phyloP scores from a whole-genome alignment of 441 rosid species.

The Erysimum pusillum region DNA sequence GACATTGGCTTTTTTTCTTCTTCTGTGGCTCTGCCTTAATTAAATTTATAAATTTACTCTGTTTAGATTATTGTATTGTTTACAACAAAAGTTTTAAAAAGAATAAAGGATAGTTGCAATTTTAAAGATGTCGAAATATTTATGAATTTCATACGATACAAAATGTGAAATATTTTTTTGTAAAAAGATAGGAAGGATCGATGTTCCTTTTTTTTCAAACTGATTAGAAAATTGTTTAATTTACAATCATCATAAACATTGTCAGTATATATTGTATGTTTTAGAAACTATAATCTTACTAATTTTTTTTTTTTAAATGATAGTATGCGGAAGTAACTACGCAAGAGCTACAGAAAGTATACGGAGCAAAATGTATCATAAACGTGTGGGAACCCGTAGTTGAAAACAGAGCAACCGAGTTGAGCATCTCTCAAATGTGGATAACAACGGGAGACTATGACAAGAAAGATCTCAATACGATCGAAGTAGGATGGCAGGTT shows the following conservation, averaged over 20 bases:
- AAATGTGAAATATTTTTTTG: not conserved
- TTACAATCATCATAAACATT: not conserved
- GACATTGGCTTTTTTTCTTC: too few relatives aligned
- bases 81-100: not conserved
- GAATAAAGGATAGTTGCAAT: not conserved
- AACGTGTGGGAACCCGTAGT: not conserved
- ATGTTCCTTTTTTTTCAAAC: not conserved
- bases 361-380: not conserved
- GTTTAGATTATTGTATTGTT: not conserved
- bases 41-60: too few relatives aligned
- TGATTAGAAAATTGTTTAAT: too few relatives aligned
- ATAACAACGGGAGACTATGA: not conserved
- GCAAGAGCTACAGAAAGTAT: not conserved
- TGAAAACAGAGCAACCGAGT: not conserved
- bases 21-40: too few relatives aligned
- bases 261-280: too few relatives aligned
- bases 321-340: not conserved
- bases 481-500: slow-evolving; percentile 22
- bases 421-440: not conserved
- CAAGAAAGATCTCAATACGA: not conserved
- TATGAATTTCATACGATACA: not conserved
- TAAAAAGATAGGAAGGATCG: not conserved
- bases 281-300: too few relatives aligned
- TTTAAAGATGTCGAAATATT: too few relatives aligned
- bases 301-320: not conserved